Evolutionary conservation across 768 basidiomycete genomes (phyloP), one percentile per base, ranked within the genome.

Genomic region (Boletales sp.): DNA sequence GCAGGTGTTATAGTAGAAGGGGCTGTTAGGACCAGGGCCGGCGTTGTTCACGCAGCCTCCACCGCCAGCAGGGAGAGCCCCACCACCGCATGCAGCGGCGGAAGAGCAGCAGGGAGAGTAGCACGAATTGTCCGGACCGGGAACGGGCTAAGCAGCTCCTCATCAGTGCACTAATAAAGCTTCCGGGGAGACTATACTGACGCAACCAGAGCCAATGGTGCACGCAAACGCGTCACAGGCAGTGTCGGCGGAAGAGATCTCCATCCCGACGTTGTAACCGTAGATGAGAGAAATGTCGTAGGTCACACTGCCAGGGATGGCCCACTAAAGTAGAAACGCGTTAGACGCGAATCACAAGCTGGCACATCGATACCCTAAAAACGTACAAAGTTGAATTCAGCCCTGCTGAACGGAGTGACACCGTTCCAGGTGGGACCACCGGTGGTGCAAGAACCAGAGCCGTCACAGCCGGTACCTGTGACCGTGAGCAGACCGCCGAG

Each of bases 281-380:
- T 69, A 69, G 50, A 66, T 69, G 43, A 66, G 56, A 17, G 65
- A 69, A 19, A 69, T 68, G 29, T 69, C 67, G 21, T 66, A 66
- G 40, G 67, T 69, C 40, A 66, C 65, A 2, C 35, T 38, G 7
- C 65, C 65, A 2, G 64, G 56, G 12, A 62, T 57, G 12, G 67
- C 53, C 7, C 48, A 55, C 62, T 67, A 27, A 8, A 27, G 43
- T 31, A 34, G 19, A 17, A 5, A 18, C 3, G 8, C 11, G 31
- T 32, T 31, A 1, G 21, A 34, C 13, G 32, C 32, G 32, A 12
- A 14, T 12, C 2, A 34, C 7, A 34, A 3, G 14, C 14, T 11
- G 12, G 1, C 8, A 11, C 14, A 8, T 27, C 24, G 24, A 27
- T 10, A 35, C 8, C 37, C 27, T 19, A 14, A 19, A 29, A 37